Evolutionary conservation across 805 yeast genomes (phyloP).

Genomic region (Candida gorgasii): DNA sequence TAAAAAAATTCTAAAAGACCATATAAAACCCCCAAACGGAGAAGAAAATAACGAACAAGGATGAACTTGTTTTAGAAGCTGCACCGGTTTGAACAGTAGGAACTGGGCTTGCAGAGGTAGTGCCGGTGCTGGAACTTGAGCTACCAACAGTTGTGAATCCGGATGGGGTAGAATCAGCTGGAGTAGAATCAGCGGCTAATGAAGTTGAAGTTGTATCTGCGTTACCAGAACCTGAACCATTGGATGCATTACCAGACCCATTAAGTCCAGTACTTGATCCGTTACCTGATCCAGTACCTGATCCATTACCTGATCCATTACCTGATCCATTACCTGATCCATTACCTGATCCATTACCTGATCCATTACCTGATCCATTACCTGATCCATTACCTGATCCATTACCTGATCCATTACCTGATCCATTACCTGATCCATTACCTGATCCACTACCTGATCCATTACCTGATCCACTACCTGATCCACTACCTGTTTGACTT

Average conservation of each 20-base stretch:
- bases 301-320: slow-evolving; percentile 1
- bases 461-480: not conserved
- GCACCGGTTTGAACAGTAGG: slow-evolving; percentile 1
- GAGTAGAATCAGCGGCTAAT: not conserved
- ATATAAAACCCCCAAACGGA: slow-evolving; percentile 1
- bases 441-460: not conserved
- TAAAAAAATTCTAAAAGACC: not conserved
- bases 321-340: not conserved
- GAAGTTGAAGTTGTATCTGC: not conserved
- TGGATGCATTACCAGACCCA: not conserved
- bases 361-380: not conserved
- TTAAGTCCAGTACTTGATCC: slow-evolving; percentile 1
- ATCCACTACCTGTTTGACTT: not conserved
- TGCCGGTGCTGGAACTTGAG: not conserved
- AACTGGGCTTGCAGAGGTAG: not conserved
- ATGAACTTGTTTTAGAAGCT: slow-evolving; percentile 1
- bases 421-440: not conserved
- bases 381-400: not conserved
- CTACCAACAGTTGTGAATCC: not conserved
- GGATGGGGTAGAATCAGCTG: not conserved
- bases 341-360: not conserved
- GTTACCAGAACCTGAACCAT: slow-evolving; percentile 2
- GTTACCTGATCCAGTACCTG: slow-evolving; percentile 1
- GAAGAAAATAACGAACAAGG: slow-evolving; percentile 3
- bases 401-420: not conserved